Evolutionary conservation across 768 basidiomycete species (phyloP).

Genomic region (Termitomyces sp.): DNA sequence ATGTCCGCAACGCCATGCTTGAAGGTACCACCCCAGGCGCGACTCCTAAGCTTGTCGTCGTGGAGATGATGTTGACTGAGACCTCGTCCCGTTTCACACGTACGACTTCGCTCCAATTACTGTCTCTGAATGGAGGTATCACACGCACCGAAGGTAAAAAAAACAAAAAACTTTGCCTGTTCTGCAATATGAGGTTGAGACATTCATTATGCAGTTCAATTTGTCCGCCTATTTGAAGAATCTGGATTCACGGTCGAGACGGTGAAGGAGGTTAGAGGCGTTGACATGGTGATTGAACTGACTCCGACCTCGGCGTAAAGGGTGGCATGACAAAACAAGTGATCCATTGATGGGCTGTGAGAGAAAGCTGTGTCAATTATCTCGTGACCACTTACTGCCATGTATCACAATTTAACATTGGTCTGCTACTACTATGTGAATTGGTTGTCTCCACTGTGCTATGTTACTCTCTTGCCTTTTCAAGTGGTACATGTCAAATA

Average conservation of each 20-base stretch:
- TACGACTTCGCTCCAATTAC: background rate
- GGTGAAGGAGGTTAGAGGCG: background rate
- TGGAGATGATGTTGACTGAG: background rate
- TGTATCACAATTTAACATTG: too few species aligned
- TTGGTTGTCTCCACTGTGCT: too few species aligned
- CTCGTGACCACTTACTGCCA: too few species aligned
- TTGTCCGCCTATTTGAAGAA: background rate
- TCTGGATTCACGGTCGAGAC: background rate
- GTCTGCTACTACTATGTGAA: too few species aligned
- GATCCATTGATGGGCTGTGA: background rate
- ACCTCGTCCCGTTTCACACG: background rate
- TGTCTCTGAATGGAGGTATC: background rate
- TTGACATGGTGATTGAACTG: background rate
- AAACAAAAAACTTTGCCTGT: background rate
- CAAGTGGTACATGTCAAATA: too few species aligned
- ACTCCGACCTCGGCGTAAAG: background rate
- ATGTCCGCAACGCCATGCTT: background rate
- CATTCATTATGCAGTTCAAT: background rate
- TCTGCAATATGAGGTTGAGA: background rate
- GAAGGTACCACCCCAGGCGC: background rate
- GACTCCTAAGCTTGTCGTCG: background rate
- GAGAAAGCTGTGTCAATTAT: too few species aligned
- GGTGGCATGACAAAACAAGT: too few species aligned
- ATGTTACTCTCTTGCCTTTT: too few species aligned
- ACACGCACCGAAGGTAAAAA: background rate